These are phyloP conservation scores for Hydnomerulius pinastri DNA, from an alignment of 768 basidiomycete species.

Conservation along the genomic window DNA sequence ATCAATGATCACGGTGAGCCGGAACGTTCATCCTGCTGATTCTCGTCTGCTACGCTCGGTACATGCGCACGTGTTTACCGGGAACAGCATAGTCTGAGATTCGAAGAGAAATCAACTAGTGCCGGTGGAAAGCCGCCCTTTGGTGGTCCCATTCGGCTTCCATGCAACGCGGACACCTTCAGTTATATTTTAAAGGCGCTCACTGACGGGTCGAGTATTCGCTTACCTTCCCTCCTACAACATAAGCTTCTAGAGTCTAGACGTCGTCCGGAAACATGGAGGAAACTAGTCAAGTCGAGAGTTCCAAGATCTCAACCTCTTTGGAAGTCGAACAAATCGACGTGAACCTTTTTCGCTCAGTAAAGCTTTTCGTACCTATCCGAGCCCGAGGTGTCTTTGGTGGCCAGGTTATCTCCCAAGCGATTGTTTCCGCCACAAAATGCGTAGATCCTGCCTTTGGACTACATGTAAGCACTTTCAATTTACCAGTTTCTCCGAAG, in stretches of 20 bases:
- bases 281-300: constrained; percentile 53
- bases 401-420: constrained; percentile 89
- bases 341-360: constrained; percentile 75
- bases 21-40: no score
- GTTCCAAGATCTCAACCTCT: constrained; percentile 68
- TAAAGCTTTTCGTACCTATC: constrained; percentile 63
- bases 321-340: constrained; percentile 82
- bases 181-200: neutral
- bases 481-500: neutral
- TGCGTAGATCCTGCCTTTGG: constrained; percentile 65
- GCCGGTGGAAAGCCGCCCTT: no score
- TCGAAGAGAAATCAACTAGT: no score
- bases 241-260: no score
- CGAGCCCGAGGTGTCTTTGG: constrained; percentile 78
- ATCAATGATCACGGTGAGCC: no score
- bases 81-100: no score
- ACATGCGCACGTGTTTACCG: neutral
- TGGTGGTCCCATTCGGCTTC: no score
- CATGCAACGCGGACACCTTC: no score
- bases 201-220: no score
- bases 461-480: constrained; percentile 60
- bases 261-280: no score
- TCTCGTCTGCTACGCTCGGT: no score
- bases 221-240: no score
- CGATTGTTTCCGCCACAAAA: constrained; percentile 77